Conservation (phyloP, 805 yeast genomes). For the Grigorovia yakushimaensis region DNA sequence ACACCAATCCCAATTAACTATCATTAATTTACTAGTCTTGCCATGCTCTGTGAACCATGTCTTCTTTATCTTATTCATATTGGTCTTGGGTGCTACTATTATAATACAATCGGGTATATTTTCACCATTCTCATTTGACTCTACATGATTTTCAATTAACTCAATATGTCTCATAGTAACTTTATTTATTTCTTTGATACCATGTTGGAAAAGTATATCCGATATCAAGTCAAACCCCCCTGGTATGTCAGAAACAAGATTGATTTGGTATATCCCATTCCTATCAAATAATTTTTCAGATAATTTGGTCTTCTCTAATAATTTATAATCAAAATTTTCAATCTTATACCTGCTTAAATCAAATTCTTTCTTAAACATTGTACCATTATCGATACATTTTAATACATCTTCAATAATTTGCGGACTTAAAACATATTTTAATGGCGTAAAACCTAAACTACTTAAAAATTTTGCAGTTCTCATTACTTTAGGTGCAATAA, state of each 20-base stretch:
- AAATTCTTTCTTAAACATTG: slow-evolving; percentile 7
- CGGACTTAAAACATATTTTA: slow-evolving; percentile 45
- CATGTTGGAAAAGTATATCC: slow-evolving; percentile 22
- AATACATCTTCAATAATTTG: slow-evolving; percentile 40
- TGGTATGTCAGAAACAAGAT: slow-evolving; percentile 21
- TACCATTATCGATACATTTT: slow-evolving; percentile 18
- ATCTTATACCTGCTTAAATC: slow-evolving; percentile 23
- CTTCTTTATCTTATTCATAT: slow-evolving; percentile 20
- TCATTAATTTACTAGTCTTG: slow-evolving; percentile 8
- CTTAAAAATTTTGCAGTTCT: slow-evolving; percentile 82
- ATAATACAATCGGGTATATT: slow-evolving; percentile 36
- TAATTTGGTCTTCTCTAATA: slow-evolving; percentile 9
- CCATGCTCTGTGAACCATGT: slow-evolving; percentile 1
- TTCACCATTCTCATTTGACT: background rate
- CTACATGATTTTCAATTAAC: background rate
- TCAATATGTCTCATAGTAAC: slow-evolving; percentile 8
- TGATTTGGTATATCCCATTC: slow-evolving; percentile 14
- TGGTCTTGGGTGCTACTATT: slow-evolving; percentile 30
- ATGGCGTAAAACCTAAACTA: slow-evolving; percentile 48
- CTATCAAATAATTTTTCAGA: slow-evolving; percentile 21
- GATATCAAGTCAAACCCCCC: slow-evolving; percentile 23
- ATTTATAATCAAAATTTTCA: slow-evolving; percentile 26
- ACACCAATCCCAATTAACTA: slow-evolving; percentile 30
- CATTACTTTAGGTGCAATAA: slow-evolving; percentile 72
- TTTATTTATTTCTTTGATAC: slow-evolving; percentile 18